Conservation (phyloP, 2,329 filamentous ascomycete genomes). For the Venturia effusa region DNA sequence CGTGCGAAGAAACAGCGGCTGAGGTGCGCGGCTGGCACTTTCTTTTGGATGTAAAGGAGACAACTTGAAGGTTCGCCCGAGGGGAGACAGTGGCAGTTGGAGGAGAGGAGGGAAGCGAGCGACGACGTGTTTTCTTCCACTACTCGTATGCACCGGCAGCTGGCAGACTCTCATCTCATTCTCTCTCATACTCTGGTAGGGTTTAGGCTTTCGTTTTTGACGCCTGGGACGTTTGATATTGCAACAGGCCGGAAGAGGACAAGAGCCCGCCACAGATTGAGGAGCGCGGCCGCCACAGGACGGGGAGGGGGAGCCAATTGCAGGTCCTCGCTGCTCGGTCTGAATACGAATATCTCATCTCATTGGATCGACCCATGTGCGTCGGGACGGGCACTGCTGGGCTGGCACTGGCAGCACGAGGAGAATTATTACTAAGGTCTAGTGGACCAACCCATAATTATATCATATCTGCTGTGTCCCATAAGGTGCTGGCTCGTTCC, state of each 20-base stretch:
- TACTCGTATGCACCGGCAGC: too few species aligned
- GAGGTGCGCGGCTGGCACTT: background rate
- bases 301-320: background rate
- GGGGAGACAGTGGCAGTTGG: background rate
- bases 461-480: background rate
- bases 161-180: background rate
- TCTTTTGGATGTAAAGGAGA: background rate
- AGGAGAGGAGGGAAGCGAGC: background rate
- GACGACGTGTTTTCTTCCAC: background rate
- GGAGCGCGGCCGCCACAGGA: background rate
- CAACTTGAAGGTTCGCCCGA: background rate
- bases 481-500: background rate
- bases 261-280: background rate
- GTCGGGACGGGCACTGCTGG: background rate
- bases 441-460: too few species aligned
- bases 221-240: background rate
- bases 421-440: background rate
- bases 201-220: background rate
- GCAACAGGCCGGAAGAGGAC: background rate
- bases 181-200: background rate
- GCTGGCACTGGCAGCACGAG: background rate
- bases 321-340: background rate
- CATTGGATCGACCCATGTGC: background rate
- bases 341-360: too few species aligned
- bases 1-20: background rate